Evolutionary conservation across 768 basidiomycete genomes (phyloP).

Genomic region (Rubroboletus pulcherrimus): DNA sequence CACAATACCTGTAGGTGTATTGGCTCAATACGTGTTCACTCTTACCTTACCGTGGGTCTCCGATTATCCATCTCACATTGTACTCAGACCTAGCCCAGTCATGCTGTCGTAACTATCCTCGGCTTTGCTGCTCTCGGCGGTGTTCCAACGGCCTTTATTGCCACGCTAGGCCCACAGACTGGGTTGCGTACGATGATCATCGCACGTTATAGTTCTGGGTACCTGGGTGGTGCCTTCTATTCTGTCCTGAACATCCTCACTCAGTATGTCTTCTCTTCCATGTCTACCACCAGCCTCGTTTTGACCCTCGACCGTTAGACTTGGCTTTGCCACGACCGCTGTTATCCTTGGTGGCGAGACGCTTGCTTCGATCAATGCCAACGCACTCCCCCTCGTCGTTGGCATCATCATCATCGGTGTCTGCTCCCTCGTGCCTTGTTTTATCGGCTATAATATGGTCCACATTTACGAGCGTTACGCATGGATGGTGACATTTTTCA

Average conservation of each 20-base stretch:
- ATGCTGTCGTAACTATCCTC: constrained; percentile 42
- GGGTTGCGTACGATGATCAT: constrained; percentile 56
- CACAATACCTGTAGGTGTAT: constrained; percentile 48
- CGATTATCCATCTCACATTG: background rate
- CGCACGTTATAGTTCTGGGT: constrained; percentile 46
- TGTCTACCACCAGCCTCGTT: background rate
- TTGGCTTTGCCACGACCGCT: constrained; percentile 46
- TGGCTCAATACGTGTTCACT: constrained; percentile 46
- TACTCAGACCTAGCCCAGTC: constrained; percentile 25
- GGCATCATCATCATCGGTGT: constrained; percentile 47
- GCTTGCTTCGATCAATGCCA: constrained; percentile 42
- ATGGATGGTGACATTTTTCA: constrained; percentile 45
- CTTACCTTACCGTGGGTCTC: constrained; percentile 42
- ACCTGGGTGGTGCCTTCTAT: constrained; percentile 45
- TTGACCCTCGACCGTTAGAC: constrained; percentile 19
- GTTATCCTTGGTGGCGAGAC: constrained; percentile 56
- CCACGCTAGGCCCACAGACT: constrained; percentile 50
- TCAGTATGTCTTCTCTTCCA: constrained; percentile 27
- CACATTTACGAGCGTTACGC: constrained; percentile 54
- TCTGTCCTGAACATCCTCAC: constrained; percentile 53
- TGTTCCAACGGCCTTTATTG: constrained; percentile 45
- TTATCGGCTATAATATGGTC: constrained; percentile 44
- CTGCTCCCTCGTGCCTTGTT: constrained; percentile 43
- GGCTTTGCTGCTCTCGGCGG: constrained; percentile 45
- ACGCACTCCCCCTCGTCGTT: constrained; percentile 42